Conservation (phyloP, 176 grass and related monocot species). For the Oryza longistaminata region DNA sequence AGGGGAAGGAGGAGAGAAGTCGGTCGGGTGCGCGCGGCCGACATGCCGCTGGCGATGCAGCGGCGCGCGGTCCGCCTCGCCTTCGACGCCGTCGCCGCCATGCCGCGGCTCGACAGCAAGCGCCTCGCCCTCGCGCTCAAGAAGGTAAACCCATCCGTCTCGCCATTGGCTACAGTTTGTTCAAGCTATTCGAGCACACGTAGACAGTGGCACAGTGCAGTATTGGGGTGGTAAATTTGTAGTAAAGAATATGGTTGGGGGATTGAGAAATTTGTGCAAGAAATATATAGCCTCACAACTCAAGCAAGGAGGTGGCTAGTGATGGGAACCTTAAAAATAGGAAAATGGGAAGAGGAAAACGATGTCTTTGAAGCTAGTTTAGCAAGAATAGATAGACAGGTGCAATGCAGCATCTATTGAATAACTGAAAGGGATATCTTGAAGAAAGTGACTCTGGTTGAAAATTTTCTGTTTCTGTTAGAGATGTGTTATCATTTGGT, state of each 20-base stretch:
- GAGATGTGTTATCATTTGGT: conserved; percentile 11
- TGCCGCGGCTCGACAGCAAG: conserved; percentile 80
- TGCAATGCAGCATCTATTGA: background rate
- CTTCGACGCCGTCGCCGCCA: conserved; percentile 56
- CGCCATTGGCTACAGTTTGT: background rate
- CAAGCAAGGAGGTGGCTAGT: background rate
- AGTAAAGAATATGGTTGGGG: background rate
- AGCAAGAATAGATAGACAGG: background rate
- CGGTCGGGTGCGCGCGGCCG: conserved; percentile 63
- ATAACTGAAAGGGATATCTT: background rate
- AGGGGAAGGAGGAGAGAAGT: conserved; percentile 31
- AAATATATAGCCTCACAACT: background rate
- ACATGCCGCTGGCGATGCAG: conserved; percentile 77
- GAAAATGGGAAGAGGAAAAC: background rate
- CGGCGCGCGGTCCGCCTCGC: conserved; percentile 72
- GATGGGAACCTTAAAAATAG: background rate
- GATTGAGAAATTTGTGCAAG: background rate
- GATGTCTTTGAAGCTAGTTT: background rate
- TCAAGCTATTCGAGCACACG: background rate
- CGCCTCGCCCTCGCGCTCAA: conserved; percentile 83
- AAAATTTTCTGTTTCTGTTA: background rate
- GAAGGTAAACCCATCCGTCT: conserved; percentile 50
- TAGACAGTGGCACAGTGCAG: background rate
- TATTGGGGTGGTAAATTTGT: background rate
- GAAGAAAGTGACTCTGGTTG: background rate